Evolutionary conservation across 306 rosid species (phyloP).

Genomic region (Myrica gale): DNA sequence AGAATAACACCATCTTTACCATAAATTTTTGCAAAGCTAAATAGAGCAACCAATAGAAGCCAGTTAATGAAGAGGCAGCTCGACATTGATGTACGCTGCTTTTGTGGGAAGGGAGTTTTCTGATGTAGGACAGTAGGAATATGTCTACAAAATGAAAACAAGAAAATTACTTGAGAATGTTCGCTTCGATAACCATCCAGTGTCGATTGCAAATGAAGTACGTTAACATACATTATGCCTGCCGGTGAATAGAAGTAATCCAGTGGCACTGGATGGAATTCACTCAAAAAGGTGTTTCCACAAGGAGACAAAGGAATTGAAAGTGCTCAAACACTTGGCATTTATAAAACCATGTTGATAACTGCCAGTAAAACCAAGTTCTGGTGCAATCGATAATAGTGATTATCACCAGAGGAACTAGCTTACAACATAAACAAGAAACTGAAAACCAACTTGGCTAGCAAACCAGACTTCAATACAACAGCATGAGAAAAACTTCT

Average conservation of each 20-base stretch:
- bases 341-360: conserved; percentile 34
- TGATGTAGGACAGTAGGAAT: neutral
- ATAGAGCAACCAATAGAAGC: conserved; percentile 9
- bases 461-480: conserved; percentile 16
- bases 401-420: conserved; percentile 40
- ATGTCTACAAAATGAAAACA: neutral
- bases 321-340: neutral
- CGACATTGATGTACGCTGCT: neutral
- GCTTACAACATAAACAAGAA: conserved; percentile 22
- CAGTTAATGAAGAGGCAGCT: neutral
- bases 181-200: neutral
- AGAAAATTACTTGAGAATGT: neutral
- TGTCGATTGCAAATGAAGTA: neutral
- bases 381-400: conserved; percentile 56
- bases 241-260: neutral
- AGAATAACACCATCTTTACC: conserved; percentile 17
- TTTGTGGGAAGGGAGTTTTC: neutral
- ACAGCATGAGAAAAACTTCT: conserved; percentile 12
- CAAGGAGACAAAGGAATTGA: neutral
- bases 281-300: conserved; percentile 9
- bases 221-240: neutral
- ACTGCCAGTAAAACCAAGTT: conserved; percentile 32
- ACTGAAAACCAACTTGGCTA: neutral
- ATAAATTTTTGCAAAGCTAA: neutral
- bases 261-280: neutral